Evolutionary conservation across 73 alveolate species (phyloP).

Genomic region (Vitrella brassicaformis): DNA sequence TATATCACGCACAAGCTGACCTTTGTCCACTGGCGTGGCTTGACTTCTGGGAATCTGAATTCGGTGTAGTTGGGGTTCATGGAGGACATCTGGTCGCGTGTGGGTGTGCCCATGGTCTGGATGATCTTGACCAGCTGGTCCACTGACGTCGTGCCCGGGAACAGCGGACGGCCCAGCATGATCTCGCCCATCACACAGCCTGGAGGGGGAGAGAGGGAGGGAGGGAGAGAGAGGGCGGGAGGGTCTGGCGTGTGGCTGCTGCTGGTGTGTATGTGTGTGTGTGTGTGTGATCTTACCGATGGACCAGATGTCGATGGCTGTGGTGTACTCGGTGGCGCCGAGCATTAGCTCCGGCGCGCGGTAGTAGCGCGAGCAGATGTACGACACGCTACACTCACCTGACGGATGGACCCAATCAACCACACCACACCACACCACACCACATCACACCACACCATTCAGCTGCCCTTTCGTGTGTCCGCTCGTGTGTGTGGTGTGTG

Average conservation of each 20-base stretch:
- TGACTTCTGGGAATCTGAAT: constrained; percentile 58
- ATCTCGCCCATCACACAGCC: constrained; percentile 42
- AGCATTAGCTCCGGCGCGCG: constrained; percentile 13
- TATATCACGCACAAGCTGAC: no score
- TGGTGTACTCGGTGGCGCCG: constrained; percentile 25
- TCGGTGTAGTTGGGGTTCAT: constrained; percentile 85
- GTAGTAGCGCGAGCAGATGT: constrained; percentile 18
- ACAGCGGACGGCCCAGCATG: constrained; percentile 51
- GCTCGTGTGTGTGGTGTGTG: no score
- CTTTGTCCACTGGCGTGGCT: no score
- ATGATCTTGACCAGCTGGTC: constrained; percentile 66
- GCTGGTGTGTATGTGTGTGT: no score
- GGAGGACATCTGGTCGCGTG: constrained; percentile 16
- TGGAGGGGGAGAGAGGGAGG: no score
- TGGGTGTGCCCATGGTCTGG: constrained; percentile 31
- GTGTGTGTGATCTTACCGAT: constrained; percentile 50
- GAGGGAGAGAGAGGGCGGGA: no score
- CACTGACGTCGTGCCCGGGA: constrained; percentile 60
- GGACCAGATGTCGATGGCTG: constrained; percentile 34
- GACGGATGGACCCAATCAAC: no score
- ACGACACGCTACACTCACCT: constrained; percentile 29
- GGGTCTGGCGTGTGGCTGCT: no score
- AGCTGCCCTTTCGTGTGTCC: no score
- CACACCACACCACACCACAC: no score
- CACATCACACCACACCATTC: no score